Evolutionary conservation across 306 rosid genomes (phyloP).

Genomic region (Pueraria montana): DNA sequence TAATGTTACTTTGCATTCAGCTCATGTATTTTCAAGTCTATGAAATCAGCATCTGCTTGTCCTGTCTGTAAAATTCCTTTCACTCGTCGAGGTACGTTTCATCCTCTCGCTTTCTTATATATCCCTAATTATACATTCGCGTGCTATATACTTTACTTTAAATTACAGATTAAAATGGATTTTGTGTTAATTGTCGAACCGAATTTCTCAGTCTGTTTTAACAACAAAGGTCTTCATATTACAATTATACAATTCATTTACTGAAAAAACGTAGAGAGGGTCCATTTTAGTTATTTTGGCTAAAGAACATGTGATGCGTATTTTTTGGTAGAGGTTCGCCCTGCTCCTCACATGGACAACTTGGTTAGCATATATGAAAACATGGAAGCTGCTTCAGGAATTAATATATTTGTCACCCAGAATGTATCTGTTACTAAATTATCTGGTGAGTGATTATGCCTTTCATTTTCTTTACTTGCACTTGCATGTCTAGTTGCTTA

Average conservation of each 20-base stretch:
- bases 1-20: constrained; percentile 53
- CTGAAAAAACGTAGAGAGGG: background rate
- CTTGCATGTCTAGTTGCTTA: constrained; percentile 8
- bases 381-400: constrained; percentile 89
- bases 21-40: constrained; percentile 72
- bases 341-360: constrained; percentile 91
- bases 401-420: constrained; percentile 76
- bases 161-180: background rate
- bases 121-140: constrained; percentile 18
- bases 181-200: background rate
- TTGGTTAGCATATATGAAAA: constrained; percentile 88
- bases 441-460: constrained; percentile 57
- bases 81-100: constrained; percentile 75
- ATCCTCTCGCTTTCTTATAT: background rate
- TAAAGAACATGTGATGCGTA: background rate
- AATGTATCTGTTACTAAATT: constrained; percentile 54
- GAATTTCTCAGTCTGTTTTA: background rate
- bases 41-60: constrained; percentile 79
- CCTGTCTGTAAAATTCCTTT: constrained; percentile 92
- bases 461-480: background rate
- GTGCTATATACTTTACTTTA: background rate
- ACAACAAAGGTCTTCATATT: background rate
- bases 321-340: constrained; percentile 75
- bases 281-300: background rate
- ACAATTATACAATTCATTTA: background rate